These are phyloP conservation scores for Fusarium chlamydosporum DNA, from an alignment of 2,329 filamentous ascomycete genomes.

Conservation along the genomic window DNA sequence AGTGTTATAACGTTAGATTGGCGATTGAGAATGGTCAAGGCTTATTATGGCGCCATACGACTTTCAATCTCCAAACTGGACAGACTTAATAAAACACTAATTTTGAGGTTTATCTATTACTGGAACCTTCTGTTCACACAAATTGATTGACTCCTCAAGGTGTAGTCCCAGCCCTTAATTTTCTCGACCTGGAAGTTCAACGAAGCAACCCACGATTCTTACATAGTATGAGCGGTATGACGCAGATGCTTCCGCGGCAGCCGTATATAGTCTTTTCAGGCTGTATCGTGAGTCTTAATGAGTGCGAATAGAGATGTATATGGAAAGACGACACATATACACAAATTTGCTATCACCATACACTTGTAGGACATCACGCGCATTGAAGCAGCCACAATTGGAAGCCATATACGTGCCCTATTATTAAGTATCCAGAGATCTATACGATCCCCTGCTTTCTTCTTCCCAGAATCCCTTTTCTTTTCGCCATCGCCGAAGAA, in stretches of 20 bases:
- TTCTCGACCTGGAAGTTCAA: not conserved
- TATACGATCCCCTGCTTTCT: too few relatives aligned
- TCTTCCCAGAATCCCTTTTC: not conserved
- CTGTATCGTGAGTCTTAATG: not conserved
- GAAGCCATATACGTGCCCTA: not conserved
- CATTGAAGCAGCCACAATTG: not conserved
- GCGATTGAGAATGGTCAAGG: not conserved
- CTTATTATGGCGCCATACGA: not conserved
- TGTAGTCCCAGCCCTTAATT: not conserved
- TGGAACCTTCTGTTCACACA: not conserved
- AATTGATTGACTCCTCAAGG: not conserved
- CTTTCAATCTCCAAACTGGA: not conserved
- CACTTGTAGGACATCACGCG: not conserved
- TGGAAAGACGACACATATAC: not conserved
- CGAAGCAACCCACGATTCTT: not conserved
- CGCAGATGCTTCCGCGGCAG: too few relatives aligned
- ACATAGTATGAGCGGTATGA: not conserved
- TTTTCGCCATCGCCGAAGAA: not conserved
- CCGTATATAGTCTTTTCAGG: too few relatives aligned
- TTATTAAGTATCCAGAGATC: not conserved
- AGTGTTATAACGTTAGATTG: conserved; percentile 1
- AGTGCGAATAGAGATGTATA: not conserved
- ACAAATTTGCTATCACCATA: not conserved
- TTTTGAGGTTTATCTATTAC: not conserved
- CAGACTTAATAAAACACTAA: not conserved